These are phyloP conservation scores for Filobasidium uniguttulatum DNA, from an alignment of 1,284 basidiomycete genomes.

Conservation along the genomic window DNA sequence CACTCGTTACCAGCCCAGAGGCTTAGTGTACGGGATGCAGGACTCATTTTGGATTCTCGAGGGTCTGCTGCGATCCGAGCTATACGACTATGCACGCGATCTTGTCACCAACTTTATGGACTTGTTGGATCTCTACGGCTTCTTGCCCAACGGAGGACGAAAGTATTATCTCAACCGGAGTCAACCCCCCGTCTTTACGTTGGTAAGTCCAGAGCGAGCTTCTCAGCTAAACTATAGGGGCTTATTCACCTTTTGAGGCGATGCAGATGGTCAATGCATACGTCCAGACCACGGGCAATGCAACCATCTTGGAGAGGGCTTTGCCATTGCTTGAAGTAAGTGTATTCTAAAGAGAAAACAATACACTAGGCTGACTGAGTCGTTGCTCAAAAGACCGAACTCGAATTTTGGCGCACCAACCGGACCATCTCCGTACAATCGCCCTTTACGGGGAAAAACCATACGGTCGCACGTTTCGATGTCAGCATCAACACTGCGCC, in stretches of 20 bases:
- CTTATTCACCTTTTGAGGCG: too few relatives aligned
- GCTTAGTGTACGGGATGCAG: constrained; percentile 67
- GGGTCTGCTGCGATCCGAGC: constrained; percentile 63
- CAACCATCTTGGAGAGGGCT: constrained; percentile 48
- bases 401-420: constrained; percentile 67
- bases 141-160: constrained; percentile 79
- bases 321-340: constrained; percentile 48
- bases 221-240: too few relatives aligned
- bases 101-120: constrained; percentile 89
- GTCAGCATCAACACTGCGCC: constrained; percentile 63
- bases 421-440: constrained; percentile 59
- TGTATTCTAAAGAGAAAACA: neutral
- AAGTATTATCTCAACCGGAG: constrained; percentile 55
- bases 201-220: too few relatives aligned
- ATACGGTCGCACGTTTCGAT: constrained; percentile 55
- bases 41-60: constrained; percentile 77
- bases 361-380: constrained; percentile 1
- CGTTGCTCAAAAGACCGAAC: constrained; percentile 51
- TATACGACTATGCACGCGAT: constrained; percentile 57
- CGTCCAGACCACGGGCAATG: constrained; percentile 48
- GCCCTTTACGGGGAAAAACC: constrained; percentile 51
- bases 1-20: constrained; percentile 12
- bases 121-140: constrained; percentile 59
- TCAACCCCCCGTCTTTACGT: constrained; percentile 74
- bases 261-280: constrained; percentile 56